Evolutionary conservation across 805 yeast genomes (phyloP), one percentile per base, ranked within the genome.

Genomic region (Suhomyces xylopsoci): DNA sequence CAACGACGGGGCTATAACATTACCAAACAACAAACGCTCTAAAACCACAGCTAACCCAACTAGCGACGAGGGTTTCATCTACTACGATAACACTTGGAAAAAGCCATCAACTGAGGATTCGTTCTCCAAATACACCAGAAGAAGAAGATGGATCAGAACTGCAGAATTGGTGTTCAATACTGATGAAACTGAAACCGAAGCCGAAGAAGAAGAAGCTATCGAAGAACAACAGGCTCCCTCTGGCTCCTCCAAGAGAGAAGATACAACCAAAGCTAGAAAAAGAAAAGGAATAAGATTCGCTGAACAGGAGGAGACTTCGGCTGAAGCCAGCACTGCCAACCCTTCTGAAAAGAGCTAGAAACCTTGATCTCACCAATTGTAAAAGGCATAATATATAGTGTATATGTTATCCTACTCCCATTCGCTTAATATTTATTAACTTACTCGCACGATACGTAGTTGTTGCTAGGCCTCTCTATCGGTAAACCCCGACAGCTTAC

Each of bases 81-180:
- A 86, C 69, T 90, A 82, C 62, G 98, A 93, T 67, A 94, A 91
- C 65, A 87, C 96, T 3, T 93, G 99, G 99, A 89, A 88, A 61
- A 84, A 83, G 58, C 97, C 98, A 15, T 74, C 91, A 1, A 83
- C 94, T 0, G 97, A 89, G 51, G 96, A 92, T 65, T 80, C 94
- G 3, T 92, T 84, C 69, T 83, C 94, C 22, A 91, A 90, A 67
- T 93, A 91, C 65, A 93, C 98, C 5, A 82, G 99, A 68, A 81
- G 97, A 65, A 82, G 99, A 74, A 80, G 97, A 65, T 93, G 99
- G 99, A 82, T 93, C 14, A 81, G 99, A 58, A 90, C 96, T 1
- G 99, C 99, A 0, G 96, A 90, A 67, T 76, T 91, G 58, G 85
- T 88, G 4, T 71, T 73, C 50, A 62, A 61, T 43, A 51, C 49